Conservation (phyloP, 805 yeast genomes). For the Suhomyces tanzawaensis region DNA sequence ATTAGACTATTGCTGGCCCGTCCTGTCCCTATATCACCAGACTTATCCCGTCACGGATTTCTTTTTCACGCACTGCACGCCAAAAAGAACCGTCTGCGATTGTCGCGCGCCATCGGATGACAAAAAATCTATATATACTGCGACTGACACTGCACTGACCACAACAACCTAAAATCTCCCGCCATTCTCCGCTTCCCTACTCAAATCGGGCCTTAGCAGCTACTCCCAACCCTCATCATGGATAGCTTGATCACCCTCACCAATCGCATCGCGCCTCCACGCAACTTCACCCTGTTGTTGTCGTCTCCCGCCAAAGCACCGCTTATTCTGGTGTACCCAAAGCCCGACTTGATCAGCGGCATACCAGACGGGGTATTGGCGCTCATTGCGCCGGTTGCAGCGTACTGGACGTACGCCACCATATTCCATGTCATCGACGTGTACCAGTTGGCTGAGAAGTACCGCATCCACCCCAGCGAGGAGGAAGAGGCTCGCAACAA, state of each 20-base stretch:
- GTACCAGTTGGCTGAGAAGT: slow-evolving; percentile 71
- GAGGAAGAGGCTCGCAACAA: slow-evolving; percentile 77
- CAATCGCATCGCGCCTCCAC: slow-evolving; percentile 13
- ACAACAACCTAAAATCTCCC: not conserved
- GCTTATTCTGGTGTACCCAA: slow-evolving; percentile 17
- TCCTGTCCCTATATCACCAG: too few species aligned
- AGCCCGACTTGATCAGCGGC: slow-evolving; percentile 51
- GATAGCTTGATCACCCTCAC: slow-evolving; percentile 2
- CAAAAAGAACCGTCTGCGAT: not conserved
- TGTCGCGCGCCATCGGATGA: not conserved
- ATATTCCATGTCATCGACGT: slow-evolving; percentile 76
- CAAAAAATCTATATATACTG: not conserved
- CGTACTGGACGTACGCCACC: slow-evolving; percentile 78
- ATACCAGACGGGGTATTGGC: slow-evolving; percentile 74
- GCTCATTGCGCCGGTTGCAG: slow-evolving; percentile 69
- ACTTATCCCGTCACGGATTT: too few species aligned
- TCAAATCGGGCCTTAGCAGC: not conserved
- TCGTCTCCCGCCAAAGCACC: slow-evolving; percentile 14
- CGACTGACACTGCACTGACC: too few species aligned
- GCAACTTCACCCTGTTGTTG: slow-evolving; percentile 17
- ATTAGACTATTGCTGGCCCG: too few species aligned
- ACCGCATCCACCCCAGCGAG: slow-evolving; percentile 89
- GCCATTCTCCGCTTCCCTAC: not conserved
- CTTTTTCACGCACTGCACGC: not conserved
- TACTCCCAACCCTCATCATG: not conserved